Conservation (phyloP, 768 basidiomycete genomes). For the Ramaria sp. region DNA sequence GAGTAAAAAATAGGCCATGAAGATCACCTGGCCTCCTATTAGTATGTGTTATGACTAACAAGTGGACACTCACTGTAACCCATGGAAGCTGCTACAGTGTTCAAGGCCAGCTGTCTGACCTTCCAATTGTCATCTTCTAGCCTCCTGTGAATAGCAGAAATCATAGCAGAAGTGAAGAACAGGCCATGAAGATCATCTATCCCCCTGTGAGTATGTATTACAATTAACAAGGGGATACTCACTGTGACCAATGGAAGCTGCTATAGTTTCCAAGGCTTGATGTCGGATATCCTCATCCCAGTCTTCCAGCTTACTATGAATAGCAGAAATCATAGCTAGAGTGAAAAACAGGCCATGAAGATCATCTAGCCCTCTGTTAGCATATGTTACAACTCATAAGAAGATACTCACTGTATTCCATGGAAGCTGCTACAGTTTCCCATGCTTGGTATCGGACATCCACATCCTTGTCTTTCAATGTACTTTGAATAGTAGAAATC, state of each 20-base stretch:
- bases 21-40: neutral
- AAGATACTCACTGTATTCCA: neutral
- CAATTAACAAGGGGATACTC: neutral
- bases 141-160: neutral
- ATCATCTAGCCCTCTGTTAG: neutral
- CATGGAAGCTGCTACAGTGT: neutral
- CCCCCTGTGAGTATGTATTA: neutral
- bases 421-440: neutral
- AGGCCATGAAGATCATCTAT: neutral
- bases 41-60: neutral
- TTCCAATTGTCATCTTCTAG: neutral
- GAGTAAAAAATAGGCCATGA: too few relatives aligned
- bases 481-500: too few relatives aligned
- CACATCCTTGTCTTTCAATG: too few relatives aligned
- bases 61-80: neutral
- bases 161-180: neutral
- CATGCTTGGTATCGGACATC: too few relatives aligned
- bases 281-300: neutral
- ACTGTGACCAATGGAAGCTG: neutral
- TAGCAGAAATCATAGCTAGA: neutral
- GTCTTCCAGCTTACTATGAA: neutral
- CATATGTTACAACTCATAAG: neutral
- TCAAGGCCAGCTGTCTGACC: neutral
- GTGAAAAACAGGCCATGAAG: neutral
- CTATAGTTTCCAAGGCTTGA: neutral